phyloP scores from a whole-genome alignment of 1,139 yeast species.

The Zhuliangozyma parablackwelliae region DNA sequence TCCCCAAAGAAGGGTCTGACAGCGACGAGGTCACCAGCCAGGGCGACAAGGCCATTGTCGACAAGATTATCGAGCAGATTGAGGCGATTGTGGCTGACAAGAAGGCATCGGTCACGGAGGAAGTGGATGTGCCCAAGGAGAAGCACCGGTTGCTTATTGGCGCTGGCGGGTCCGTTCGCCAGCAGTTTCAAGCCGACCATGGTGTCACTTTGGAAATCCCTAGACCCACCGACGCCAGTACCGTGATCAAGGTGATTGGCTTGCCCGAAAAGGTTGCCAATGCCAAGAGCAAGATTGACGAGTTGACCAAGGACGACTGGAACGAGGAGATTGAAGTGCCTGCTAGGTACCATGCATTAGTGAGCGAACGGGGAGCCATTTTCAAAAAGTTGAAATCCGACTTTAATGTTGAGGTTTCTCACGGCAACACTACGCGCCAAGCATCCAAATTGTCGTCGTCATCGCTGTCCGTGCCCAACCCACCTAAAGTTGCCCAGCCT shows the following conservation, averaged over 20 bases:
- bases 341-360: conserved; percentile 51
- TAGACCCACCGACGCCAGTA: conserved; percentile 47
- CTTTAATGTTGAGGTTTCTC: conserved; percentile 57
- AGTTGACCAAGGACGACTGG: conserved; percentile 53
- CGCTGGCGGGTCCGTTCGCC: conserved; percentile 73
- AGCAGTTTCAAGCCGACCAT: conserved; percentile 66
- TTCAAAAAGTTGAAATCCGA: conserved; percentile 54
- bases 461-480: conserved; percentile 43
- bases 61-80: conserved; percentile 62
- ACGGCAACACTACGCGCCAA: conserved; percentile 49
- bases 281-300: conserved; percentile 49
- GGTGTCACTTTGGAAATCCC: conserved; percentile 68
- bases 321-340: conserved; percentile 52
- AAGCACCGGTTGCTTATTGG: conserved; percentile 81
- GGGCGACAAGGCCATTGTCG: conserved; percentile 77
- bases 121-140: conserved; percentile 62
- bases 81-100: conserved; percentile 60
- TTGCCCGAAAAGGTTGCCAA: conserved; percentile 57
- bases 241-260: conserved; percentile 49
- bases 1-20: conserved; percentile 73
- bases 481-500: conserved; percentile 50
- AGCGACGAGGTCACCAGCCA: conserved; percentile 57
- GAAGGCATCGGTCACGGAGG: conserved; percentile 58
- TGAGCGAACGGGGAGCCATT: conserved; percentile 66
- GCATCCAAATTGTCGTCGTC: conserved; percentile 47